Evolutionary conservation across 2,329 filamentous ascomycete species (phyloP), one percentile per base, ranked within the genome.

Genomic region (Trichoderma pleuroti): DNA sequence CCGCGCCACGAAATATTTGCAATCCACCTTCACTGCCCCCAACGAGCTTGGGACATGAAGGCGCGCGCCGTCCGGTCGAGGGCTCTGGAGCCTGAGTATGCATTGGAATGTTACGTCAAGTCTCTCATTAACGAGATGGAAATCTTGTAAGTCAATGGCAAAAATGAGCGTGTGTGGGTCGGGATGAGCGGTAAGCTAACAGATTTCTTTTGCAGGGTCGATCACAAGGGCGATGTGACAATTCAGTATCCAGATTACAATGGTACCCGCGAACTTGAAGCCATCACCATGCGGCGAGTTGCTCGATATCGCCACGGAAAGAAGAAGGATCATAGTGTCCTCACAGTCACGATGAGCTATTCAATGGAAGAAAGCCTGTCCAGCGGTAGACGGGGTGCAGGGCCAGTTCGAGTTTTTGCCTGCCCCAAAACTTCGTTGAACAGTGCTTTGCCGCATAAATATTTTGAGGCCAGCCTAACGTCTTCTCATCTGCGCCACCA

Each of bases 11-110:
- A 78, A 16, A 16, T 78, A 2, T 74, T 73, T 2, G 42, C 68
- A n/a, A 60, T 77, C 3, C 75, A 75, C 39, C 59, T 81, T 3
- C 79, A 81, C 32, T 81, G 79, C 36, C 70, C 76, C 7, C 71
- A 70, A 6, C 74, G 75, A 11, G 75, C 78, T 1, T 81, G 79
- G 79, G 79, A 80, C 60, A 70, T 81, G 32, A 76, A 78, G 18
- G 64, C 79, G 16, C 72, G 70, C n/a, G 68, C 74, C 11, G 73
- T 69, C 6, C 74, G 72, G 7, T 70, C 71, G 1, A 60, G 54
- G 16, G 60, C 72, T 18, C 69, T 72, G 46, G 42, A 70, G 5
- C 57, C 67, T 12, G 73, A 76, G 5, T 30, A 70, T 8, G 68
- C 36, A 5, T 73, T 78, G 28, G 64, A 49, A 42, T 24, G 21